These are phyloP conservation scores for Musa troglodytarum DNA, from an alignment of 176 grass and related monocot species.

Conservation along the genomic window DNA sequence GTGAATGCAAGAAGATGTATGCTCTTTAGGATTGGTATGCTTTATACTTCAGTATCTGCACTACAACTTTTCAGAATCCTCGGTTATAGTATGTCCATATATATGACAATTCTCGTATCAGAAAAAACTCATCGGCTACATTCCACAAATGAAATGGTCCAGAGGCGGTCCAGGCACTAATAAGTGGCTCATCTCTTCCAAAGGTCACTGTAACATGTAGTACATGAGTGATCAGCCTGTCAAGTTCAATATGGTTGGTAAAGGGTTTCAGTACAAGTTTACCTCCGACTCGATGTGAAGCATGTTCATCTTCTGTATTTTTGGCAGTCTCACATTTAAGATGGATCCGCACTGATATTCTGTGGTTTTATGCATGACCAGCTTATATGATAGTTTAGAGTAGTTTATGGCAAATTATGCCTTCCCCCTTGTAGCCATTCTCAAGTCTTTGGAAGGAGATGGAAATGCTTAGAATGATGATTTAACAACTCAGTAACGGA, in stretches of 20 bases:
- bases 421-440: not conserved
- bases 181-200: not conserved
- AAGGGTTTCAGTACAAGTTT: too few relatives aligned
- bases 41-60: not conserved
- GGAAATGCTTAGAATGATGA: not conserved
- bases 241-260: not conserved
- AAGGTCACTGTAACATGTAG: not conserved
- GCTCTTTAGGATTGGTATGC: not conserved
- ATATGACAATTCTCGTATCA: not conserved
- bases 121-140: not conserved
- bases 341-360: not conserved
- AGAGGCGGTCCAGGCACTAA: too few relatives aligned
- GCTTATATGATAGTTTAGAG: not conserved
- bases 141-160: not conserved
- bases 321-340: not conserved
- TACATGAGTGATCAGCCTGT: not conserved
- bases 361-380: not conserved
- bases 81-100: not conserved
- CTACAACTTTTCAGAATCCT: not conserved
- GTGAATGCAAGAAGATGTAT: slow-evolving; percentile 13
- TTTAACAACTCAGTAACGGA: too few relatives aligned
- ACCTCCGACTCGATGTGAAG: not conserved
- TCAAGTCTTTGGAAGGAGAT: not conserved
- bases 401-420: not conserved
- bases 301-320: not conserved